A percentile compares a stretch with the other conserved stretches of the same genome.
Conservation (phyloP, 2,329 filamentous ascomycete genomes). For the Ceratocystis destructans region DNA sequence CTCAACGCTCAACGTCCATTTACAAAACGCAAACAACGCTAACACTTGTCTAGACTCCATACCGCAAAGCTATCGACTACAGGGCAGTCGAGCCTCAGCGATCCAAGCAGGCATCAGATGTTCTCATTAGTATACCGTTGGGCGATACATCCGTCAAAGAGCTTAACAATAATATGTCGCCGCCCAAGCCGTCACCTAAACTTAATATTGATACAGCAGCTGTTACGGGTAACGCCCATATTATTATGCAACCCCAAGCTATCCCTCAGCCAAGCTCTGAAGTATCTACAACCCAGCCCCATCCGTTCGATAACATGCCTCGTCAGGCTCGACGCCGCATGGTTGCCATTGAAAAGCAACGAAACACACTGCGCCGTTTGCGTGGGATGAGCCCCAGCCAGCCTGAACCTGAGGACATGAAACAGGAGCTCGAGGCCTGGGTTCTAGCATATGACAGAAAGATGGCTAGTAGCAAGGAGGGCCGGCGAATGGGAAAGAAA, state of each 20-base stretch:
- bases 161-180: neutral
- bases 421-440: slow-evolving; percentile 12
- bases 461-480: neutral
- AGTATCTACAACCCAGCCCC: neutral
- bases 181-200: neutral
- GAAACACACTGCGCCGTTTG: neutral
- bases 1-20: neutral
- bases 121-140: slow-evolving; percentile 1
- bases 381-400: slow-evolving; percentile 5
- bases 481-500: neutral
- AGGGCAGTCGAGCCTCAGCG: neutral
- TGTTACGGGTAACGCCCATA: neutral
- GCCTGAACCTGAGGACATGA: slow-evolving; percentile 5
- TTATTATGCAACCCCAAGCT: neutral
- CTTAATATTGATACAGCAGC: slow-evolving; percentile 10
- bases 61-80: neutral
- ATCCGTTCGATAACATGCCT: slow-evolving; percentile 1
- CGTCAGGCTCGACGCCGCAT: slow-evolving; percentile 10
- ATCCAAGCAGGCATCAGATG: neutral
- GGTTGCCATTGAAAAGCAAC: slow-evolving; percentile 15
- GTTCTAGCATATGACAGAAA: slow-evolving; percentile 8
- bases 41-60: too few species aligned
- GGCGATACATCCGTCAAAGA: slow-evolving; percentile 1
- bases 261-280: neutral
- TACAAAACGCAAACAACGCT: too few species aligned